phyloP scores from a whole-genome alignment of 169 alveolate species.

The Cryptosporidium sp. region DNA sequence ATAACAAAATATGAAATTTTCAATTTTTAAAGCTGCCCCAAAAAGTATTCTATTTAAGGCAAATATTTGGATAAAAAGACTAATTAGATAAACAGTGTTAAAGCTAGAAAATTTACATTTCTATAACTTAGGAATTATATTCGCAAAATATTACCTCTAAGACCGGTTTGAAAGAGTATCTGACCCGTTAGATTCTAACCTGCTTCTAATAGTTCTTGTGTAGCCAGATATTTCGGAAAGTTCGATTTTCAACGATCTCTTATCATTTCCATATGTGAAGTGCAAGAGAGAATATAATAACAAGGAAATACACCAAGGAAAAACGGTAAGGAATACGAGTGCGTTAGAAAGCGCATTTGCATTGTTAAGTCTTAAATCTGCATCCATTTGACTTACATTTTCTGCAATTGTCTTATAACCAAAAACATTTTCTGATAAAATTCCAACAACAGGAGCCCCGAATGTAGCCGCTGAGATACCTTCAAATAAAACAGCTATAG shows the following conservation, averaged over 20 bases:
- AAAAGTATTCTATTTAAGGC: neutral
- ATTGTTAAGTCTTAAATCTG: slow-evolving; percentile 81
- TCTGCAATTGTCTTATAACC: slow-evolving; percentile 85
- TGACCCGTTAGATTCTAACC: slow-evolving; percentile 37
- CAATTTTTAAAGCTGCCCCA: neutral
- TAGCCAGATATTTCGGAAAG: slow-evolving; percentile 46
- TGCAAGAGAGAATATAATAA: slow-evolving; percentile 85
- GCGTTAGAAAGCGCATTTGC: slow-evolving; percentile 89
- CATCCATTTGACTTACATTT: slow-evolving; percentile 84
- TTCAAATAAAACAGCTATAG: slow-evolving; percentile 87
- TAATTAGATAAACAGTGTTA: neutral
- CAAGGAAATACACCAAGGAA: slow-evolving; percentile 87
- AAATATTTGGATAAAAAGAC: neutral
- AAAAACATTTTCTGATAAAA: slow-evolving; percentile 87
- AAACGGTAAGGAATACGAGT: slow-evolving; percentile 81
- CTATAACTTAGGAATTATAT: neutral
- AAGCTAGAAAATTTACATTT: neutral
- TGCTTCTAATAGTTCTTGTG: slow-evolving; percentile 6
- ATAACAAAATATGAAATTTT: neutral
- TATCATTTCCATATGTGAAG: slow-evolving; percentile 83
- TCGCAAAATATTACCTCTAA: neutral
- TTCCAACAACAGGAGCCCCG: slow-evolving; percentile 91
- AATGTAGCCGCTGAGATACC: slow-evolving; percentile 88
- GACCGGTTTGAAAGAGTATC: slow-evolving; percentile 43
- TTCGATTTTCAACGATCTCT: slow-evolving; percentile 23